These are phyloP conservation scores for Penicillium psychrosexuale DNA, from an alignment of 2,329 filamentous ascomycete species.

Conservation along the genomic window DNA sequence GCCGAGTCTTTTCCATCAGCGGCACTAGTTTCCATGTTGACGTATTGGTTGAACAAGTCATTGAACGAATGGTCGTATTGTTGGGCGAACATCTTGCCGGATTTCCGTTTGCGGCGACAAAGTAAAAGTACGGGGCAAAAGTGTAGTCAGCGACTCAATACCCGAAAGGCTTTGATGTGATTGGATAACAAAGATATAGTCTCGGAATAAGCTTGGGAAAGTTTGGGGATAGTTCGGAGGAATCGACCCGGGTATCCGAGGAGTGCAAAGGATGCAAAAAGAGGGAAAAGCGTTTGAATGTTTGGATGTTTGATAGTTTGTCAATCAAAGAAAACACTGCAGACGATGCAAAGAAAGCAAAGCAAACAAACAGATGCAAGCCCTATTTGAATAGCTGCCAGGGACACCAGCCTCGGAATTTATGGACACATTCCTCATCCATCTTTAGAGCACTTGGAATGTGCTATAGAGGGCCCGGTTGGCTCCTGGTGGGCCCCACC, in stretches of 20 bases:
- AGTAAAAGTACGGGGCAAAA: neutral
- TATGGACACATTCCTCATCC: conserved; percentile 35
- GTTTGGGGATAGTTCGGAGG: conserved; percentile 16
- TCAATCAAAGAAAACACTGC: conserved; percentile 41
- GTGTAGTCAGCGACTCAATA: conserved; percentile 22
- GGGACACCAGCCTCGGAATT: conserved; percentile 36
- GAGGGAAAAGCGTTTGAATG: conserved; percentile 2
- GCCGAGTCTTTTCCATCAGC: conserved; percentile 49
- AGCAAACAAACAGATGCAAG: conserved; percentile 42
- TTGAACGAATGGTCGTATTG: conserved; percentile 53
- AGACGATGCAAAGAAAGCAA: conserved; percentile 43
- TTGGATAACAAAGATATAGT: conserved; percentile 27
- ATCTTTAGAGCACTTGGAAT: conserved; percentile 37
- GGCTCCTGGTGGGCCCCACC: conserved; percentile 21
- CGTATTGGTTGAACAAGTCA: conserved; percentile 63
- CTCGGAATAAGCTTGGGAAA: conserved; percentile 20
- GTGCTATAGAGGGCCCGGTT: conserved; percentile 23
- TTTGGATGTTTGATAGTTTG: conserved; percentile 35
- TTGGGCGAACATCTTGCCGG: conserved; percentile 50
- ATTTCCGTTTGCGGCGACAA: conserved; percentile 43
- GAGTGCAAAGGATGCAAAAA: conserved; percentile 26
- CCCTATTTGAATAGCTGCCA: conserved; percentile 39
- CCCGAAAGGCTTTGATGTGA: conserved; percentile 25
- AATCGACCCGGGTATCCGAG: conserved; percentile 21
- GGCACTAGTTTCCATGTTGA: conserved; percentile 56